phyloP scores from a whole-genome alignment of 495 filamentous ascomycete genomes.

The Viridothelium virens region DNA sequence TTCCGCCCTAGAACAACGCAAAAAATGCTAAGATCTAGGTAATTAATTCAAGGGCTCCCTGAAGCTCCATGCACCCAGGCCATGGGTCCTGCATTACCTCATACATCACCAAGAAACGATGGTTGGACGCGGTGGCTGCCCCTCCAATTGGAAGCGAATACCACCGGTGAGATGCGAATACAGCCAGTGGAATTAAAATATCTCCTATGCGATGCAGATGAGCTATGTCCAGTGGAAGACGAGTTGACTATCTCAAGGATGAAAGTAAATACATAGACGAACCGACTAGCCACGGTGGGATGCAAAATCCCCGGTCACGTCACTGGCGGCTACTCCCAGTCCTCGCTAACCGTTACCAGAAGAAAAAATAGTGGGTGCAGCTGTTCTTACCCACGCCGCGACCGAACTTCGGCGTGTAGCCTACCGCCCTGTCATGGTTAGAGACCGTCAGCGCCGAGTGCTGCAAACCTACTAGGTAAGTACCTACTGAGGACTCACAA shows the following conservation, averaged over 20 bases:
- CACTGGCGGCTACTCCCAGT: neutral
- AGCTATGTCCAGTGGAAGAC: neutral
- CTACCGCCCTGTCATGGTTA: neutral
- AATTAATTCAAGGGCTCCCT: too few relatives aligned
- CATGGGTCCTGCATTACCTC: neutral
- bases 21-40: neutral
- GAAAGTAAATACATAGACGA: neutral
- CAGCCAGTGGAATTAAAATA: too few relatives aligned
- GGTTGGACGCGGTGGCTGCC: neutral
- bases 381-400: neutral
- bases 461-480: too few relatives aligned
- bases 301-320: constrained; percentile 8
- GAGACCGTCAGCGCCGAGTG: too few relatives aligned
- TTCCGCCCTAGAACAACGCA: neutral
- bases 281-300: neutral
- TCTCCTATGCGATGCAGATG: too few relatives aligned
- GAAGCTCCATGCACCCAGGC: too few relatives aligned
- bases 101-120: neutral
- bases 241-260: neutral
- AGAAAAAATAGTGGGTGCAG: neutral
- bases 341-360: neutral
- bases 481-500: too few relatives aligned
- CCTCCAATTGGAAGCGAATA: too few relatives aligned
- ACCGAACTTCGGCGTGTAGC: neutral
- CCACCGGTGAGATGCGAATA: too few relatives aligned